Evolutionary conservation across 2,329 filamentous ascomycete species (phyloP), one percentile per base, ranked within the genome.

Genomic region (Exophiala calicioides): DNA sequence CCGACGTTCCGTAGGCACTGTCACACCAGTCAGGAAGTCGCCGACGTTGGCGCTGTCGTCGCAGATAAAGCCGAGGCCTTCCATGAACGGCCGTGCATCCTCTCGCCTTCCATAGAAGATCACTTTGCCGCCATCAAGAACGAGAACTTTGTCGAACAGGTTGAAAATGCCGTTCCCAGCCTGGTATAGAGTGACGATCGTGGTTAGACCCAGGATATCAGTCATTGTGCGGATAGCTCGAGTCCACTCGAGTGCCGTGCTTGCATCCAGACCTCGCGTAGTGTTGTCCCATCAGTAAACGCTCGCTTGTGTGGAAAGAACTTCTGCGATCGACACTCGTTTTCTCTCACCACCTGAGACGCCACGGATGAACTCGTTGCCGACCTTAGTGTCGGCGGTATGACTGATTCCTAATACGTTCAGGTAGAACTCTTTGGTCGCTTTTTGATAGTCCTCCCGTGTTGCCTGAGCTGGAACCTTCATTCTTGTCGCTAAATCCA

Each of bases 81-180:
- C 79, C 48, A 90, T 89, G 65, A 81, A 90, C 0, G 62, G 62
- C 57, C 76, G 82, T 0, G 86, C 86, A 2, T 71, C 63, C 4
- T 59, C 62, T 0, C 80, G 78, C 0, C 78, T 77, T 0, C 87
- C 88, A 53, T 84, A 90, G 68, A 81, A 91, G 52, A 90, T 90
- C 60, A 90, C 79, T 0, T 82, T 76, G 1, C 87, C 88, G 59
- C 89, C 83, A 59, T 90, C 88, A 0, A 90, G 70, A 0, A 91
- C 82, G 0, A 81, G 75, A 0, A 79, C 80, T 61, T 89, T 90
- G 67, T 91, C 85, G 58, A 90, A 90, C 9, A 81, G 66, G 39
- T 83, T 76, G 41, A 74, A 75, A 15, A 74, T 70, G 33, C 64
- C 67, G 47, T 76, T 70, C 8, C 70, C 70, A n/a, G 72, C 73